Conservation (phyloP, 768 basidiomycete species). For the Grammothele lineata region DNA sequence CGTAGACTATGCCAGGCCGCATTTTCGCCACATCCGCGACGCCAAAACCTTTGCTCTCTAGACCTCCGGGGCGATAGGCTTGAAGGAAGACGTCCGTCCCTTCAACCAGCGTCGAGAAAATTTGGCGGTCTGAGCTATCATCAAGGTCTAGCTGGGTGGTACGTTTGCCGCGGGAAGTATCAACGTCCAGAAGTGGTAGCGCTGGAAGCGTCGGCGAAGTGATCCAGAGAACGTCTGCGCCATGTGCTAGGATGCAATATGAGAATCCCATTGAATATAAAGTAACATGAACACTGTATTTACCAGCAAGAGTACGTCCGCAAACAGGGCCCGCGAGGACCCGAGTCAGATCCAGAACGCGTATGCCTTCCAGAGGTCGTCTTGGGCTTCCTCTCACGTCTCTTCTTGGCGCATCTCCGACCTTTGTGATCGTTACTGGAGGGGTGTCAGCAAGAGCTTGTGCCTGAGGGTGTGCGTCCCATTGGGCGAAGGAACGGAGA, state of each 20-base stretch:
- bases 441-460: constrained; percentile 33
- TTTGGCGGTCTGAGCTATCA: constrained; percentile 25
- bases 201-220: constrained; percentile 53
- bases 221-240: constrained; percentile 52
- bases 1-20: constrained; percentile 48
- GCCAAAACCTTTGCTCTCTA: constrained; percentile 47
- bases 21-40: constrained; percentile 32
- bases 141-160: constrained; percentile 57
- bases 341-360: constrained; percentile 55
- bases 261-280: too few relatives aligned
- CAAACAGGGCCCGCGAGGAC: constrained; percentile 57
- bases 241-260: constrained; percentile 50
- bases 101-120: constrained; percentile 32
- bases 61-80: constrained; percentile 50
- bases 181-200: constrained; percentile 47
- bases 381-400: constrained; percentile 3
- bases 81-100: constrained; percentile 59
- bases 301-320: constrained; percentile 55
- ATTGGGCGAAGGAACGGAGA: constrained; percentile 43
- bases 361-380: constrained; percentile 44
- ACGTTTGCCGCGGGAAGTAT: constrained; percentile 61
- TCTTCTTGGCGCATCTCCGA: constrained; percentile 44
- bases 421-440: constrained; percentile 41
- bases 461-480: constrained; percentile 49
- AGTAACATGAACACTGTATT: background rate